Evolutionary conservation across 2,329 filamentous ascomycete genomes (phyloP).

Genomic region (Penicillium sp.): DNA sequence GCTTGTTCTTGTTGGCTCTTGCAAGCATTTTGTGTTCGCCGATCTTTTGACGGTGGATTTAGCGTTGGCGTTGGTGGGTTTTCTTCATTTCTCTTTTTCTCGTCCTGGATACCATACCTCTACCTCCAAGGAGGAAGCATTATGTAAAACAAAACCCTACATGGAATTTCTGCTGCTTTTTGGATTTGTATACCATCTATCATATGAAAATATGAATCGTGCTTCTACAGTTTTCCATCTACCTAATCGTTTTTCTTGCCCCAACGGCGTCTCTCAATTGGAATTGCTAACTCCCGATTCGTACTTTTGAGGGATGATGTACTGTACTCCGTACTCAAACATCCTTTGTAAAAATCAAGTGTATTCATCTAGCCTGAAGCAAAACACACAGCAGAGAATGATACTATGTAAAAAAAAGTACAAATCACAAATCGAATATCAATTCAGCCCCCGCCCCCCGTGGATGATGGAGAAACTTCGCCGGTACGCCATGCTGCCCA

Average conservation of each 20-base stretch:
- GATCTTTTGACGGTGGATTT: conserved; percentile 16
- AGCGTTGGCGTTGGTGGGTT: conserved; percentile 25
- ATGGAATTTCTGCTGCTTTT: not conserved
- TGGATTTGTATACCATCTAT: conserved; percentile 15
- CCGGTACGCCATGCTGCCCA: conserved; percentile 49
- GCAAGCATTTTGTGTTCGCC: not conserved
- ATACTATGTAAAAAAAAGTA: conserved; percentile 30
- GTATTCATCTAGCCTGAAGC: conserved; percentile 30
- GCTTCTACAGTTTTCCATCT: not conserved
- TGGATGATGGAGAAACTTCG: conserved; percentile 38
- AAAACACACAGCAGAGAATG: conserved; percentile 26
- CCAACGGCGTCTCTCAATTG: no score
- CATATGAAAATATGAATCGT: conserved; percentile 4
- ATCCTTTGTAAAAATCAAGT: conserved; percentile 21
- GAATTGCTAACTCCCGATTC: no score
- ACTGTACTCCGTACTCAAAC: not conserved
- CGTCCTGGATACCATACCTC: not conserved
- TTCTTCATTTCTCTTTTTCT: not conserved
- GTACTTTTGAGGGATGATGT: no score
- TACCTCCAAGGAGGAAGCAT: not conserved
- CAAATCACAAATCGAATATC: conserved; percentile 19
- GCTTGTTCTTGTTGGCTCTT: not conserved
- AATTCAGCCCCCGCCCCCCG: conserved; percentile 28
- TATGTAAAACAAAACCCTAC: conserved; percentile 6
- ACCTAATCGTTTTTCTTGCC: no score